Base-by-base conservation (phyloP, 371 early-diverging fungal genomes). In the Nematocida parisii region DNA sequence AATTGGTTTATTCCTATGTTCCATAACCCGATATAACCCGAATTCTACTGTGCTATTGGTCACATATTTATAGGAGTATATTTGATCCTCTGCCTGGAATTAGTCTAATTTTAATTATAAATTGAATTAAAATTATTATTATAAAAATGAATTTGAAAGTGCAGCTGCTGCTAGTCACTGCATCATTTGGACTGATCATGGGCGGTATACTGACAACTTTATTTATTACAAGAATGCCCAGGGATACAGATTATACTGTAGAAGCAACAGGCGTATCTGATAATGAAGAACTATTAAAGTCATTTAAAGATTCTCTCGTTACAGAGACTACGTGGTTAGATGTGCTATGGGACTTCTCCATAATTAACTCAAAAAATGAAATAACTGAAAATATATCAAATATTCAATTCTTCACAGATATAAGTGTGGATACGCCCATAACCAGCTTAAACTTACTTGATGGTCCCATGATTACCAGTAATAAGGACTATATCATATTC, bases 271-370 rank as follows among this genome's bases (percentile, higher is more conserved):
- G n/a, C 2, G 1, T 18, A 7, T 27, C 55, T 9, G 13, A 11
- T 20, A 50, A 52, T 7, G 24, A 27, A 5, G 11, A 66, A 5
- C 2, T 62, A n/a, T n/a, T 18, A 20, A 22, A 60, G 22, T 9
- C 11, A 18, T 24, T 18, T 18, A 1, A 13, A 20, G 5, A 20
- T 1, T 7, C 11, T 5, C 44, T 18, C 0, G 47, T 44, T 5
- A 50, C 18, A 44, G 22, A 71, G 1, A 13, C 9, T 20, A 64
- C 44, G 1, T 50, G 75, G 46, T 75, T 54, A 52, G 66, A 75
- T 13, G 67, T 66, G 4, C 67, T 75, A 11, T 52, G 52, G 9
- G 67, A 75, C 24, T 75, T 75, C n/a, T 75, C 45, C 7, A 44
- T 75, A 5, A 75, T 75, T 40, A 42, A 39, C 1, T 67, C 75